These are phyloP conservation scores for Iris macrosiphon DNA, from an alignment of 106 monocot species.

Conservation along the genomic window DNA sequence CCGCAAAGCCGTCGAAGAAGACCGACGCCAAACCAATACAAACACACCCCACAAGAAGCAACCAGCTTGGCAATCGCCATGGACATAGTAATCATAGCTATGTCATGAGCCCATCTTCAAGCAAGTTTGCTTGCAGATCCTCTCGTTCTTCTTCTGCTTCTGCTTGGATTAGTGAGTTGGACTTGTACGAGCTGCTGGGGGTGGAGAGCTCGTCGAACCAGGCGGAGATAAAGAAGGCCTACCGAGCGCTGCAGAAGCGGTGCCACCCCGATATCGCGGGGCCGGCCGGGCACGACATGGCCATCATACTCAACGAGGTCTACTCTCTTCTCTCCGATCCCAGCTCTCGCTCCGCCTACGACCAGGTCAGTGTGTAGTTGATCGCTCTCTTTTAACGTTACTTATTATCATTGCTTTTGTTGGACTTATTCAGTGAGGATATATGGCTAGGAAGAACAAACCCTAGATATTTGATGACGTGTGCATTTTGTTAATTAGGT, in stretches of 20 bases:
- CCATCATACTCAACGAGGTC: conserved; percentile 76
- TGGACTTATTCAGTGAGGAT: no score
- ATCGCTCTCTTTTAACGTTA: no score
- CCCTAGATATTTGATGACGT: no score
- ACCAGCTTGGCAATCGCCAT: no score
- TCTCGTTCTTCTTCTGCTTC: conserved; percentile 11
- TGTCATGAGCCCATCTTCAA: not conserved
- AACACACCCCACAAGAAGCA: no score
- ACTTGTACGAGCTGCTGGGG: conserved; percentile 72
- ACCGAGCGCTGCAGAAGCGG: conserved; percentile 74
- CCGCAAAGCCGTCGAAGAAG: not conserved
- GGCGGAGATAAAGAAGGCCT: conserved; percentile 71
- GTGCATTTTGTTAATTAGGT: no score
- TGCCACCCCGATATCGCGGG: conserved; percentile 97
- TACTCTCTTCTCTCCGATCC: conserved; percentile 88
- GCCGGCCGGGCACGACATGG: conserved; percentile 73
- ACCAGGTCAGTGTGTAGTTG: conserved; percentile 35
- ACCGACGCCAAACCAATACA: not conserved
- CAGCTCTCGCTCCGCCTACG: conserved; percentile 47
- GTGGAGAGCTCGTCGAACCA: conserved; percentile 59
- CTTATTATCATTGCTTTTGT: no score
- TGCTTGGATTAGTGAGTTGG: conserved; percentile 35
- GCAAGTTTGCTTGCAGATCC: no score
- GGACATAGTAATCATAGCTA: no score
- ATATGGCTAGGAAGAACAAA: no score